A percentile compares a stretch with the other conserved stretches of the same genome.
These are phyloP conservation scores for Sugiyamaella floridensis DNA, from an alignment of 805 yeast species.

Conservation along the genomic window DNA sequence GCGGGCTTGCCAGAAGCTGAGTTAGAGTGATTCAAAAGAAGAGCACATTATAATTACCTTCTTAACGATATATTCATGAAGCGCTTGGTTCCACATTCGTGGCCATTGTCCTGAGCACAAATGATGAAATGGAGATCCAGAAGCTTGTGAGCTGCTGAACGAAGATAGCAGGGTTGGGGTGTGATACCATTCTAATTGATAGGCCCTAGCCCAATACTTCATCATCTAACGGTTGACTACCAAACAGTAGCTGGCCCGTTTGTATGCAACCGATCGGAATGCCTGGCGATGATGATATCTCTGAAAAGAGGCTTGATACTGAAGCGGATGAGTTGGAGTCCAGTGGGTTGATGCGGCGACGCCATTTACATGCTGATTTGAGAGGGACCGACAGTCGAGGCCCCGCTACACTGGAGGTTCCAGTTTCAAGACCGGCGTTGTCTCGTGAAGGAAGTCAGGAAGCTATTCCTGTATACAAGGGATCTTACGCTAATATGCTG, in stretches of 20 bases:
- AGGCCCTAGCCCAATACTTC: no score
- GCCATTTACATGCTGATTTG: background rate
- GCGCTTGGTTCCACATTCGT: constrained; percentile 20
- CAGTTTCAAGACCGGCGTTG: background rate
- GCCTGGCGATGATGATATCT: no score
- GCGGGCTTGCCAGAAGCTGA: constrained; percentile 17
- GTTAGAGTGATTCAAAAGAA: background rate
- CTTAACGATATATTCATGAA: constrained; percentile 19
- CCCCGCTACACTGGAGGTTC: background rate
- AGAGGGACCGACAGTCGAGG: background rate
- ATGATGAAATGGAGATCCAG: background rate
- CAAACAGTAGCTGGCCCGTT: no score
- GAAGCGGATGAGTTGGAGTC: no score
- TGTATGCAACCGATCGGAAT: no score
- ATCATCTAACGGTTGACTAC: no score
- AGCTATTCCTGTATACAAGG: constrained; percentile 4
- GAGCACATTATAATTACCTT: constrained; percentile 14
- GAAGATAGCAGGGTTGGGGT: no score
- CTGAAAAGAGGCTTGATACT: no score
- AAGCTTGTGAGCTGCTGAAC: no score
- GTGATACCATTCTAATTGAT: no score
- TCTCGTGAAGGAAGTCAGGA: background rate
- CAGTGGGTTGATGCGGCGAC: background rate
- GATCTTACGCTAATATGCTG: background rate
- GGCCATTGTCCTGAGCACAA: background rate